phyloP scores from a whole-genome alignment of 495 filamentous ascomycete genomes.

The Podospora conica region DNA sequence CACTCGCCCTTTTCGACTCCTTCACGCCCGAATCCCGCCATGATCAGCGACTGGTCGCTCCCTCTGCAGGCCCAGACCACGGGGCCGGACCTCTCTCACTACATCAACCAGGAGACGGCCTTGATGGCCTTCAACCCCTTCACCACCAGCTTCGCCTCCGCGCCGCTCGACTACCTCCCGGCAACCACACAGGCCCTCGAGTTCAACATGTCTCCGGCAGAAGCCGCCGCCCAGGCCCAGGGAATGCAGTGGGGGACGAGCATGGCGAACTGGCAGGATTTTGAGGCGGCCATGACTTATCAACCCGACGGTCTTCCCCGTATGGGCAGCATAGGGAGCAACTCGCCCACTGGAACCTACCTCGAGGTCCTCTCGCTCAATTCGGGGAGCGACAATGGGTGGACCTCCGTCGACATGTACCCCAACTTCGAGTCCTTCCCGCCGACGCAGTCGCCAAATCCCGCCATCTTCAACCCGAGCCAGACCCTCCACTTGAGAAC shows the following conservation, averaged over 20 bases:
- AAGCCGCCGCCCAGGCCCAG: slow-evolving; percentile 53
- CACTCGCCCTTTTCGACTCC: slow-evolving; percentile 42
- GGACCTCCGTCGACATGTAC: slow-evolving; percentile 63
- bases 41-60: slow-evolving; percentile 50
- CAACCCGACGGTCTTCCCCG: slow-evolving; percentile 48
- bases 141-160: slow-evolving; percentile 43
- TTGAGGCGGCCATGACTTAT: slow-evolving; percentile 55
- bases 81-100: slow-evolving; percentile 45
- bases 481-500: slow-evolving; percentile 80
- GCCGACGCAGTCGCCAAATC: slow-evolving; percentile 44
- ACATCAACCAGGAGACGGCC: slow-evolving; percentile 43
- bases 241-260: slow-evolving; percentile 49
- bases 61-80: slow-evolving; percentile 49
- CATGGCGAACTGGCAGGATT: slow-evolving; percentile 67
- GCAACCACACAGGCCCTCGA: slow-evolving; percentile 62
- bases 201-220: slow-evolving; percentile 56
- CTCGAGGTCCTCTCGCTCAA: slow-evolving; percentile 75
- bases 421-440: slow-evolving; percentile 43
- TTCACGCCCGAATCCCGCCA: slow-evolving; percentile 35
- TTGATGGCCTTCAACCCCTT: slow-evolving; percentile 47
- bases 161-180: slow-evolving; percentile 64
- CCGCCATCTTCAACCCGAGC: slow-evolving; percentile 76
- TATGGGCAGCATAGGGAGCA: slow-evolving; percentile 57
- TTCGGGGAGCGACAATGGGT: slow-evolving; percentile 78
- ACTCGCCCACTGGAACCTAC: slow-evolving; percentile 76